A percentile compares a stretch with the other conserved stretches of the same genome.
phyloP scores from a whole-genome alignment of 2,329 filamentous ascomycete species.

The Cryphonectria japonica region DNA sequence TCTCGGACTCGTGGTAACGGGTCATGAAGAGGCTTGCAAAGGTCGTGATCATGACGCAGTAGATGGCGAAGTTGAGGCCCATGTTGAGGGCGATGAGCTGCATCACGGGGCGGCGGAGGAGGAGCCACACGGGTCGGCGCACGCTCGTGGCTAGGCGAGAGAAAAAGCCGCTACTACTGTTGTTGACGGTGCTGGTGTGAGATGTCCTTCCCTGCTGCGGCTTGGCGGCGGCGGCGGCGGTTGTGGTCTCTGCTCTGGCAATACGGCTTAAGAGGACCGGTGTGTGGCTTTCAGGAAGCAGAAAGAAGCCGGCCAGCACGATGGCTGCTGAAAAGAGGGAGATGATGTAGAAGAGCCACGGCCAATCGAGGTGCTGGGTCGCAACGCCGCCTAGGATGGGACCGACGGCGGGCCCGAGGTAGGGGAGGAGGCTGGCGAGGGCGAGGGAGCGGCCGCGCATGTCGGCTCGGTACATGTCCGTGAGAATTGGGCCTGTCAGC shows the following conservation, averaged over 20 bases:
- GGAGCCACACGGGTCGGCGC: conserved; percentile 47
- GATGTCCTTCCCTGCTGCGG: not conserved
- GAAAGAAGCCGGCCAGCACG: conserved; percentile 55
- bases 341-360: conserved; percentile 71
- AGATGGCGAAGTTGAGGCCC: conserved; percentile 53
- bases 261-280: conserved; percentile 57
- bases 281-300: conserved; percentile 67
- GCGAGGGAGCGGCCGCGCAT: conserved; percentile 43
- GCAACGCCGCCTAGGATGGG: conserved; percentile 71
- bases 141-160: conserved; percentile 38
- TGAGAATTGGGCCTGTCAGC: conserved; percentile 41
- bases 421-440: conserved; percentile 38
- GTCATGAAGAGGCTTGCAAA: conserved; percentile 53
- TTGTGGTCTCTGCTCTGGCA: not conserved
- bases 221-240: not conserved
- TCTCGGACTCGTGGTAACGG: conserved; percentile 49
- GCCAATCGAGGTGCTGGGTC: conserved; percentile 64
- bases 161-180: not conserved
- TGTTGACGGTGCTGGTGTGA: no score
- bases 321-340: conserved; percentile 61
- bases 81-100: conserved; percentile 50
- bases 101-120: conserved; percentile 52
- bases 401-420: conserved; percentile 67
- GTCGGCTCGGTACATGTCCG: conserved; percentile 42
- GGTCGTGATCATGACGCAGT: conserved; percentile 57